Percentiles rank a stretch among this genome's conserved stretches.
Conservation (phyloP, 2,329 filamentous ascomycete species). For the Sporothrix globosa region DNA sequence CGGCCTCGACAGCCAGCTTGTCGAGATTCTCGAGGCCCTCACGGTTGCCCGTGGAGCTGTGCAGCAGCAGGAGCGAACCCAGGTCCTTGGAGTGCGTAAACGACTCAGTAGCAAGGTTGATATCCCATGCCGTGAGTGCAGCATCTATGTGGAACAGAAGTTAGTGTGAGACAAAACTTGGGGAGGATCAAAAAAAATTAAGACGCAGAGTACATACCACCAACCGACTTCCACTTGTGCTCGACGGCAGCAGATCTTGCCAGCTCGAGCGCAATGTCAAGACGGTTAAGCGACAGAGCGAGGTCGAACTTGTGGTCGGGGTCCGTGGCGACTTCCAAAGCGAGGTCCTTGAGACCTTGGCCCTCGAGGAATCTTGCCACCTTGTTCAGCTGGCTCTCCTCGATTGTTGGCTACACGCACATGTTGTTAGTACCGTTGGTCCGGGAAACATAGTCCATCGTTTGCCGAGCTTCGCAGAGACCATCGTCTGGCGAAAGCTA, state of each 20-base stretch:
- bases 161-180: not conserved
- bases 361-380: constrained; percentile 95
- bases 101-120: constrained; percentile 86
- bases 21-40: constrained; percentile 74
- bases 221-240: constrained; percentile 98
- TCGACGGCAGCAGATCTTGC: constrained; percentile 83
- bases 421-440: not conserved
- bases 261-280: constrained; percentile 82
- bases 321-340: constrained; percentile 91
- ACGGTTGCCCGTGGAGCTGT: constrained; percentile 81
- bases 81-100: constrained; percentile 90
- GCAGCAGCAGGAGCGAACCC: constrained; percentile 81
- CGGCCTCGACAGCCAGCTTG: constrained; percentile 71
- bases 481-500: not conserved
- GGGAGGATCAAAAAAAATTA: not conserved
- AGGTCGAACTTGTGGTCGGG: constrained; percentile 96
- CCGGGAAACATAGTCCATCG: not conserved
- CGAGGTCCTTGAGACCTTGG: constrained; percentile 84
- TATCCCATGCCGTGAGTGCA: constrained; percentile 82
- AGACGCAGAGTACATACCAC: constrained; percentile 43
- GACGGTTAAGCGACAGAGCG: constrained; percentile 77
- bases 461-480: not conserved
- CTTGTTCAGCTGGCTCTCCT: constrained; percentile 94
- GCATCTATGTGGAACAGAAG: constrained; percentile 58
- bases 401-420: constrained; percentile 64